phyloP scores from a whole-genome alignment of 345 rosid species.

The Dovyalis caffra region DNA sequence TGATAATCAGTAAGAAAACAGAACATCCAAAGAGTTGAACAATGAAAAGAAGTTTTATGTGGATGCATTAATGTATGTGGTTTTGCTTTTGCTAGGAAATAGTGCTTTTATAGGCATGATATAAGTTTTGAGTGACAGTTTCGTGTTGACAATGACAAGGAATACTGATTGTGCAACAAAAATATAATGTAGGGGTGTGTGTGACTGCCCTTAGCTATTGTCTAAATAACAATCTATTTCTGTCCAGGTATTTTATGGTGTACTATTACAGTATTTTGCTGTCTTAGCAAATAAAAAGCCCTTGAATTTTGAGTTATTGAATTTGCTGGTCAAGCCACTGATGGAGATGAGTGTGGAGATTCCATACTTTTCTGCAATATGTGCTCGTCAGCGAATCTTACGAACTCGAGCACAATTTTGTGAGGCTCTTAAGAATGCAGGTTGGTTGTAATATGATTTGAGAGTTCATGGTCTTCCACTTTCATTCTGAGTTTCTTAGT shows the following conservation, averaged over 20 bases:
- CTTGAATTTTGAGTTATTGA: constrained; percentile 71
- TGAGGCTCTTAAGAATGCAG: constrained; percentile 69
- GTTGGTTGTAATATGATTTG: constrained; percentile 34
- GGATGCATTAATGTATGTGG: background rate
- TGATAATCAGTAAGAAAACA: no score
- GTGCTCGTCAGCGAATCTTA: constrained; percentile 83
- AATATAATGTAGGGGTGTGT: background rate
- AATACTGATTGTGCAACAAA: no score
- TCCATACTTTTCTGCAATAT: constrained; percentile 93
- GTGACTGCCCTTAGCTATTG: background rate
- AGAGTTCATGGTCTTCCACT: background rate
- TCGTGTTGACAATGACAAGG: no score
- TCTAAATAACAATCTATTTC: constrained; percentile 5
- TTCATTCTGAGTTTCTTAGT: constrained; percentile 2
- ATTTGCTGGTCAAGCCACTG: constrained; percentile 77
- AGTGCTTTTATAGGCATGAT: no score
- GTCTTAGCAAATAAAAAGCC: constrained; percentile 67
- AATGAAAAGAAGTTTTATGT: background rate
- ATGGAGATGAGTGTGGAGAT: constrained; percentile 87
- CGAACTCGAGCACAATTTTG: constrained; percentile 62
- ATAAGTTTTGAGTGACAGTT: no score
- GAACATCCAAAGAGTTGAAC: no score
- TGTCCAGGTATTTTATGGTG: constrained; percentile 82
- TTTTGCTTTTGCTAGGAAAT: no score
- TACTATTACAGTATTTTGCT: constrained; percentile 88